Evolutionary conservation across 306 rosid genomes (phyloP).

Genomic region (Fragaria iinumae): DNA sequence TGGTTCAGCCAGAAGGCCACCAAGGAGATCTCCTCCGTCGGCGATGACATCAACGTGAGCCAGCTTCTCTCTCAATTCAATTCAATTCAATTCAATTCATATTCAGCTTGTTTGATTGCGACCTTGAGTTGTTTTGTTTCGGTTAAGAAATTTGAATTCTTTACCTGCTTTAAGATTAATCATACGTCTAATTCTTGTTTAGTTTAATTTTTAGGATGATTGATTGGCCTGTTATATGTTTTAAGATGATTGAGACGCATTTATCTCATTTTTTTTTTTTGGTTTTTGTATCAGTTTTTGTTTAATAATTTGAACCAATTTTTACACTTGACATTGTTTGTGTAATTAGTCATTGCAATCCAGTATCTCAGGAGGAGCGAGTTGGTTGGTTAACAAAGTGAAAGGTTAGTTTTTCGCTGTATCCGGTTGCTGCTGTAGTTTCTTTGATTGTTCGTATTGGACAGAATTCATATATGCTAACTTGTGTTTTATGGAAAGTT

Average conservation of each 20-base stretch:
- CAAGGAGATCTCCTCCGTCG: slow-evolving; percentile 70
- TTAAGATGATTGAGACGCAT: background rate
- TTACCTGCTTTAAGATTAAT: background rate
- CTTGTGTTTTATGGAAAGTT: background rate
- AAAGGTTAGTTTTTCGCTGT: slow-evolving; percentile 56
- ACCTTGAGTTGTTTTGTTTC: background rate
- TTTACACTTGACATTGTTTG: slow-evolving; percentile 35
- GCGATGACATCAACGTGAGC: slow-evolving; percentile 69
- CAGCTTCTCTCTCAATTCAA: background rate
- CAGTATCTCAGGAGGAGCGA: slow-evolving; percentile 74
- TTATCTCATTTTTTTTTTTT: background rate
- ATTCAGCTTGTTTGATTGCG: background rate
- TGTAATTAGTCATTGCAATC: slow-evolving; percentile 55
- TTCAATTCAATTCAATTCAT: no score
- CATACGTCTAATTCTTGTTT: background rate
- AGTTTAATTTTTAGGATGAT: background rate
- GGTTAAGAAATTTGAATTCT: background rate
- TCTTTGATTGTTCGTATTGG: background rate
- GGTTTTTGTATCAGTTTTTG: background rate
- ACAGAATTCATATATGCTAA: slow-evolving; percentile 1
- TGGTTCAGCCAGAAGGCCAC: slow-evolving; percentile 77
- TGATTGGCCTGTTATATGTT: background rate
- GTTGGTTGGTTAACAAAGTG: slow-evolving; percentile 78
- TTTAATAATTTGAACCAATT: slow-evolving; percentile 1
- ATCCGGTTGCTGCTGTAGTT: background rate